Base-by-base conservation (phyloP, 2,329 filamentous ascomycete species). In the Domatiomyces globalis region DNA sequence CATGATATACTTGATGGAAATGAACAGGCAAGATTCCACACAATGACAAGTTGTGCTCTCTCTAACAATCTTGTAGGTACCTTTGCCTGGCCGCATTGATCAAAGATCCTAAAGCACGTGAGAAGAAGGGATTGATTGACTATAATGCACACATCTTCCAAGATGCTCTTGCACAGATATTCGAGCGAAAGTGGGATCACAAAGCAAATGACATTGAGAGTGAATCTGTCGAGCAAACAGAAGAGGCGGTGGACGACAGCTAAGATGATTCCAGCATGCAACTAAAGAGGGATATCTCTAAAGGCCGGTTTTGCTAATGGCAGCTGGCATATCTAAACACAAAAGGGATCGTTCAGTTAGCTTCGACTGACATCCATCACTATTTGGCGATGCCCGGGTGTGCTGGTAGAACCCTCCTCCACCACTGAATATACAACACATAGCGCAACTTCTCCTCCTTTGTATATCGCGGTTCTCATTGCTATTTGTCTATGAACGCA, bases 131-230 rank as follows among this genome's bases (percentile, higher is more conserved):
- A 0, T 65, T 83, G 47, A 80, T 83, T 54, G 80, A 83, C 62
- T 81, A 83, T 71, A 83, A 83, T 56, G 78, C 79, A 39, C 74
- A 78, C 46, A 74, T 79, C 1, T 78, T 83, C 59, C 78, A 81
- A 59, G 75, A 80, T 39, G 79, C 78, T 0, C 33, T 39, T 39
- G 33, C 33, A 15, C 9, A 39, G 33, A 39, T 39, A 5, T 39
- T 39, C 15, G 33, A 39, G 33, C 33, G 33, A 15, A 39, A 39
- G 33, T 39, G 33, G 33, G 33, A 39, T 39, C 33, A 39, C 33
- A 39, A 15, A 15, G 9, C 15, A 39, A 15, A 39, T 39, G 10
- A 15, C 2, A 39, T 15, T 39, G 33, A 39, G 33, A 39, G 10
- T 15, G 33, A 10, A 39, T 39, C 33, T 39, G 15, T 2, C 15